These are phyloP conservation scores for Strobilomyces confusus DNA, from an alignment of 768 basidiomycete genomes.

Conservation along the genomic window DNA sequence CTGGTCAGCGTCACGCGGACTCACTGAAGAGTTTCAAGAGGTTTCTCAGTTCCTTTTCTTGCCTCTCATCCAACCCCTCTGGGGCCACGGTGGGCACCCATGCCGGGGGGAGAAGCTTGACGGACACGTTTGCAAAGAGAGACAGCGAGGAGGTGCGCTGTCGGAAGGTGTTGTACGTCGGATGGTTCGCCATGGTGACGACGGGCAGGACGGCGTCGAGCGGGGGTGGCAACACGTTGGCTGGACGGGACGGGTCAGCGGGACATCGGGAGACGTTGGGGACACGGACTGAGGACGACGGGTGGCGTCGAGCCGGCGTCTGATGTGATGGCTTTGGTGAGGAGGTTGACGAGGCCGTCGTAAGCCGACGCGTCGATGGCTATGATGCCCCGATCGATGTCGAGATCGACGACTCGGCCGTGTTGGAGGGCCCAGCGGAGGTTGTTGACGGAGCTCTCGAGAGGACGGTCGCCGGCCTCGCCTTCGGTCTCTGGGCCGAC, in stretches of 20 bases:
- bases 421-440: slow-evolving; percentile 64
- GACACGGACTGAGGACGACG: slow-evolving; percentile 59
- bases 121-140: slow-evolving; percentile 62
- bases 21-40: slow-evolving; percentile 83
- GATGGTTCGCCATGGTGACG: slow-evolving; percentile 76
- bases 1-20: slow-evolving; percentile 27
- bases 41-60: slow-evolving; percentile 42
- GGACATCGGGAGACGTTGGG: neutral
- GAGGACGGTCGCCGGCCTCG: slow-evolving; percentile 9
- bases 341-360: slow-evolving; percentile 68
- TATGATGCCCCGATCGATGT: slow-evolving; percentile 54
- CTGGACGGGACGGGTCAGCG: slow-evolving; percentile 35
- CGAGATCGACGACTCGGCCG: slow-evolving; percentile 66
- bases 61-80: slow-evolving; percentile 33
- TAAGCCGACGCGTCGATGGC: slow-evolving; percentile 44
- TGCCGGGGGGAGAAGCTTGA: slow-evolving; percentile 74
- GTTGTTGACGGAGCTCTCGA: slow-evolving; percentile 45
- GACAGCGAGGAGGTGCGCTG: slow-evolving; percentile 69
- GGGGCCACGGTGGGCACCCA: slow-evolving; percentile 58
- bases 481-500: slow-evolving; percentile 24
- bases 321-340: slow-evolving; percentile 53
- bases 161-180: slow-evolving; percentile 69
- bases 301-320: slow-evolving; percentile 35
- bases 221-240: slow-evolving; percentile 77
- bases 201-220: slow-evolving; percentile 67